A percentile compares a stretch with the other conserved stretches of the same genome.
Evolutionary conservation across 1,284 basidiomycete genomes (phyloP).

Genomic region (Sanghuangporus sanghuang): DNA sequence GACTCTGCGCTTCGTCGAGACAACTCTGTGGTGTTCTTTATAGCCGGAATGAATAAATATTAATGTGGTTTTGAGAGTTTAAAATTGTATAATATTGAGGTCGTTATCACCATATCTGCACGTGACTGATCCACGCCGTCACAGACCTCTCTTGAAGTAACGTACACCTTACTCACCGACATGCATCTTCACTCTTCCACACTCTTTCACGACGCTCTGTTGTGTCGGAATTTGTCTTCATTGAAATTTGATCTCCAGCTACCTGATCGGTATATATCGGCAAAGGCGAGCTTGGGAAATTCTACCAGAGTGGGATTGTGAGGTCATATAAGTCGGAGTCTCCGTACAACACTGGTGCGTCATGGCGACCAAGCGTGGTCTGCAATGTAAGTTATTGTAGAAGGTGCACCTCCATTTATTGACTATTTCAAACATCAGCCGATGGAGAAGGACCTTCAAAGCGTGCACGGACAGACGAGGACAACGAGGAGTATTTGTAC

Average conservation of each 20-base stretch:
- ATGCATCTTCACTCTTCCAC: background rate
- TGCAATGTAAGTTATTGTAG: background rate
- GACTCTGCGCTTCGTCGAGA: no score
- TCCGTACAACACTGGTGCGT: background rate
- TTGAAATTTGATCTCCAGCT: background rate
- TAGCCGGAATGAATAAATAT: no score
- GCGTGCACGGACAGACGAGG: slow-evolving; percentile 7
- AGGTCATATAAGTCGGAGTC: background rate
- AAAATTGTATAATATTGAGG: background rate
- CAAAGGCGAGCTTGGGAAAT: no score
- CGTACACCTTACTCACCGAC: background rate
- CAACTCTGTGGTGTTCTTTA: no score
- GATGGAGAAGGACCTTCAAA: slow-evolving; percentile 9
- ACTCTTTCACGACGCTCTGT: background rate
- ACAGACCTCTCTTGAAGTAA: background rate
- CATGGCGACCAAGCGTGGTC: slow-evolving; percentile 4
- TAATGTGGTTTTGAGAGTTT: background rate
- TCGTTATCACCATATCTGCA: background rate
- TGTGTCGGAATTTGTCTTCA: background rate
- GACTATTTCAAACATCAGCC: background rate
- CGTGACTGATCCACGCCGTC: background rate
- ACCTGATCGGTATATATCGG: no score
- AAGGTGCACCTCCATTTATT: background rate
- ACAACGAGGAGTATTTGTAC: slow-evolving; percentile 10
- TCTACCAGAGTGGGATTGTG: background rate